These are phyloP conservation scores for Amoebophrya sp. DNA, from an alignment of 169 alveolate species.

Conservation along the genomic window DNA sequence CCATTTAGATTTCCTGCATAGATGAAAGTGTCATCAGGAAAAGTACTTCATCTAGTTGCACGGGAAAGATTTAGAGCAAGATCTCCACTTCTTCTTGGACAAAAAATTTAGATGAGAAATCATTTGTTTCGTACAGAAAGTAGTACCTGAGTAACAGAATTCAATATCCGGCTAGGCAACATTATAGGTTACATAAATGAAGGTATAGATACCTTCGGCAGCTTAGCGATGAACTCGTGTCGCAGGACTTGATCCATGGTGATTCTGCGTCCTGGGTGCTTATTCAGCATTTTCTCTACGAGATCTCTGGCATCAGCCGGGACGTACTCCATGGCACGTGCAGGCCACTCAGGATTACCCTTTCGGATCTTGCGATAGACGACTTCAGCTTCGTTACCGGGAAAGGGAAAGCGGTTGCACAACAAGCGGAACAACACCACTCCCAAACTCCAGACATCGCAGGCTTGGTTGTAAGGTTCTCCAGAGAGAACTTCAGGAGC, in stretches of 20 bases:
- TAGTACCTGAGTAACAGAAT: too few species aligned
- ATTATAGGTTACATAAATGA: too few species aligned
- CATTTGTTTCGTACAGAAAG: too few species aligned
- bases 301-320: not conserved
- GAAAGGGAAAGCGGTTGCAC: slow-evolving; percentile 5
- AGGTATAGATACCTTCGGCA: not conserved
- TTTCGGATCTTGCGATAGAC: not conserved
- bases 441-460: not conserved
- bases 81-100: too few species aligned
- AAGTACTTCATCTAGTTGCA: too few species aligned
- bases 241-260: not conserved
- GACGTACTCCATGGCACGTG: not conserved
- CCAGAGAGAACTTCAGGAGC: slow-evolving; percentile 3
- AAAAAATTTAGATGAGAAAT: too few species aligned
- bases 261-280: not conserved
- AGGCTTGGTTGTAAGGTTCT: not conserved
- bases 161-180: too few species aligned
- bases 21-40: too few species aligned
- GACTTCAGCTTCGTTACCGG: not conserved
- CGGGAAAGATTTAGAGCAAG: too few species aligned
- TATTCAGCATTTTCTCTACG: not conserved
- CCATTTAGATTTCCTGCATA: too few species aligned
- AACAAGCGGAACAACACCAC: not conserved
- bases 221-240: not conserved
- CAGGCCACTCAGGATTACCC: not conserved